These are phyloP conservation scores for Sarcodon aspratus DNA, from an alignment of 768 basidiomycete species.

Conservation along the genomic window DNA sequence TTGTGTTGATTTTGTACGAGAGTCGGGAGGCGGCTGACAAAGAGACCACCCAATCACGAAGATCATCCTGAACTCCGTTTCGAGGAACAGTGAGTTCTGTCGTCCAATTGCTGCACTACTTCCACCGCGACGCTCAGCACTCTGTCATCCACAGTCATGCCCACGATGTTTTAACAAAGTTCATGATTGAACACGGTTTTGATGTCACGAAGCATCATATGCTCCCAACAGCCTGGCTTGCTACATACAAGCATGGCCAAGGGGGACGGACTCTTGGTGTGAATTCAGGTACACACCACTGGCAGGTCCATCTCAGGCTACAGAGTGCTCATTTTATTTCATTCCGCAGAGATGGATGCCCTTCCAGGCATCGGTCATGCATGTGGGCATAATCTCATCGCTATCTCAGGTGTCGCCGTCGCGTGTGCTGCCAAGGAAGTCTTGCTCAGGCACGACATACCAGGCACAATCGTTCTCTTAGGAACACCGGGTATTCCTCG, in stretches of 20 bases:
- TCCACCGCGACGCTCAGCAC: slow-evolving; percentile 2
- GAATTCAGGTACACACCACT: slow-evolving; percentile 33
- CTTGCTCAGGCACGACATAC: slow-evolving; percentile 46
- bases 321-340: background rate
- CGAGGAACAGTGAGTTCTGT: slow-evolving; percentile 28
- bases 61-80: slow-evolving; percentile 65
- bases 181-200: slow-evolving; percentile 59
- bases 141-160: slow-evolving; percentile 37
- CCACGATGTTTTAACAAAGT: slow-evolving; percentile 57
- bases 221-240: slow-evolving; percentile 68
- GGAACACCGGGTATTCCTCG: slow-evolving; percentile 58
- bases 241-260: slow-evolving; percentile 48
- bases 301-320: background rate
- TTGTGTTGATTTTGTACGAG: background rate
- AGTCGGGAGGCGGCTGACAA: too few relatives aligned
- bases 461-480: slow-evolving; percentile 59
- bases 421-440: slow-evolving; percentile 56
- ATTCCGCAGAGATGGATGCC: slow-evolving; percentile 35
- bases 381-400: slow-evolving; percentile 80
- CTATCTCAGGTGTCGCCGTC: slow-evolving; percentile 62
- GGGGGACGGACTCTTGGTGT: slow-evolving; percentile 67
- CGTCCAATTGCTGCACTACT: background rate
- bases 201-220: slow-evolving; percentile 47
- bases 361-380: slow-evolving; percentile 41
- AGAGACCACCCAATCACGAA: slow-evolving; percentile 11